phyloP scores from a whole-genome alignment of 208 protist genomes.

The Tritrichomonas musculus region DNA sequence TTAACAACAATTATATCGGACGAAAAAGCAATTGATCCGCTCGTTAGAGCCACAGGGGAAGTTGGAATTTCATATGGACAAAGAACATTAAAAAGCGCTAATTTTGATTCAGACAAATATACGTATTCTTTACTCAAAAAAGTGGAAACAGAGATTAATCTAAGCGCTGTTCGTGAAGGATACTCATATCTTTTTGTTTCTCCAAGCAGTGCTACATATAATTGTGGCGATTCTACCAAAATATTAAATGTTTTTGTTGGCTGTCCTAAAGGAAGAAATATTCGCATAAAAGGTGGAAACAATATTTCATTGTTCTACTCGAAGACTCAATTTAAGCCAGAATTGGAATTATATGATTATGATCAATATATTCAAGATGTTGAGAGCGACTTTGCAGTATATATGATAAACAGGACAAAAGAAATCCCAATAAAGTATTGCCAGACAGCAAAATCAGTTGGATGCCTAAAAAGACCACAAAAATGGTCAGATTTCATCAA shows the following conservation, averaged over 20 bases:
- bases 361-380: neutral
- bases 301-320: neutral
- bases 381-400: neutral
- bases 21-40: neutral
- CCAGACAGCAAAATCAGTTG: neutral
- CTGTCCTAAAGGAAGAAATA: neutral
- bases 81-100: neutral
- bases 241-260: neutral
- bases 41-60: neutral
- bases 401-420: neutral
- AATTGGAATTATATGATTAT: neutral
- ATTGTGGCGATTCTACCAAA: neutral
- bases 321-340: neutral
- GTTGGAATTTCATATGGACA: neutral
- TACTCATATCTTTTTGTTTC: neutral
- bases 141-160: neutral
- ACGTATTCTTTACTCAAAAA: neutral
- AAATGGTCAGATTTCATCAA: neutral
- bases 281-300: neutral
- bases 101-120: neutral
- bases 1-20: neutral
- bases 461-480: neutral
- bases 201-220: neutral
- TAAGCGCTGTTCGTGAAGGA: neutral
- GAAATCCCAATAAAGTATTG: neutral